Evolutionary conservation across 768 basidiomycete genomes (phyloP), one percentile per base, ranked within the genome.

Genomic region (Boletellus emodensis): DNA sequence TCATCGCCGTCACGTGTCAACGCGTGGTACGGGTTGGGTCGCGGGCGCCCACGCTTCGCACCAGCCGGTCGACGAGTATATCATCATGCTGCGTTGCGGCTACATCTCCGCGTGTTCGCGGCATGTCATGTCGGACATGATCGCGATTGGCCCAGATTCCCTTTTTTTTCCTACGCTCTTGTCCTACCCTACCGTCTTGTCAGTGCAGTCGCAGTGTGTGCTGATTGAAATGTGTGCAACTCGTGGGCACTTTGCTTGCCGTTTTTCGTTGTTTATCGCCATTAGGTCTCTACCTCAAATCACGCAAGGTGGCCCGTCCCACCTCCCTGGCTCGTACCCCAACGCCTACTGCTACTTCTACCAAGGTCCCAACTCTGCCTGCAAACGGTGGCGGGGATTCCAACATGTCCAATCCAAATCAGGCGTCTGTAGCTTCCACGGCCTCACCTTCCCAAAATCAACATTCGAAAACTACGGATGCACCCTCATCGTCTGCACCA

Each of bases 201-300:
- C 61, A 62, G 68, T 67, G 61, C 60, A 66, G 63, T 63, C 61
- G 58, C 63, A 59, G 59, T 60, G 65, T 62, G 58, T 68, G 59
- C 71, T 69, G 70, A 70, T 69, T 71, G 63, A 67, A 69, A 65
- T 69, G 70, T 63, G 68, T 65, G 35, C 62, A 58, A 67, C 69
- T 69, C 68, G 69, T 71, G 69, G 53, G 62, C 59, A 60, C 62
- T 61, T 61, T 61, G 57, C 59, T 61, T 66, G 49, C 59, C 60
- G 54, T 65, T 63, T 58, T 55, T 67, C 57, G 66, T 58, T 64
- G 61, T 62, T 64, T 64, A 63, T 65, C 54, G 59, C 49, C 61
- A 44, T 36, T 76, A 90, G 88, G 87, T 60, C 85, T 90, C 64
- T 90, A 90, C 76, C 84, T 85, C 77, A 91, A 89, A 79, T 81